These are phyloP conservation scores for Polyporus arcularius DNA, from an alignment of 768 basidiomycete species.

Conservation along the genomic window DNA sequence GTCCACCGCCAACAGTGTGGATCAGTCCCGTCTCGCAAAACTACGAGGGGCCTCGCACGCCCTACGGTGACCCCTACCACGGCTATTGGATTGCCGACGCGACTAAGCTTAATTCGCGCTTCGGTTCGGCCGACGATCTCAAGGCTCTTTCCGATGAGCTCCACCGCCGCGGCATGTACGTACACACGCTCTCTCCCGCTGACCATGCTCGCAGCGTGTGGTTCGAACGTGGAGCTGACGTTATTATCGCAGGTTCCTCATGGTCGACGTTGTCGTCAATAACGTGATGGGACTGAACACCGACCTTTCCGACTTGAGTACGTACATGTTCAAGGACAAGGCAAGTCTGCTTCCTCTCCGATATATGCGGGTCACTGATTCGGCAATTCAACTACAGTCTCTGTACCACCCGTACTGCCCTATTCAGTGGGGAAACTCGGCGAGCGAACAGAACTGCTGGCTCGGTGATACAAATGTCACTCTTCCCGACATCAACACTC, in stretches of 20 bases:
- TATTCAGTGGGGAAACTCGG: constrained; percentile 68
- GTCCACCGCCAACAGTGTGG: constrained; percentile 55
- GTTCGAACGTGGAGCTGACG: not conserved
- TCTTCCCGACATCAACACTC: constrained; percentile 79
- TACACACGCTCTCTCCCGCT: not conserved
- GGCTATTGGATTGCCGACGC: constrained; percentile 84
- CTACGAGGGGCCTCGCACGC: constrained; percentile 66
- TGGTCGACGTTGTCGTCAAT: constrained; percentile 86
- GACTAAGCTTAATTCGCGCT: constrained; percentile 63
- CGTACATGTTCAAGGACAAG: constrained; percentile 66
- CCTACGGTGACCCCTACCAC: constrained; percentile 84
- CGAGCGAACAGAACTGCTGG: constrained; percentile 79
- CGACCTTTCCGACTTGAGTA: constrained; percentile 58
- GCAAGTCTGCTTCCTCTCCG: constrained; percentile 35
- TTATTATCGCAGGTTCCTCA: constrained; percentile 56
- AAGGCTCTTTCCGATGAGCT: constrained; percentile 64
- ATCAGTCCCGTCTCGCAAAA: constrained; percentile 83
- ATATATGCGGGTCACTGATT: not conserved
- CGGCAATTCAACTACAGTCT: constrained; percentile 36
- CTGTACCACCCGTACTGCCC: constrained; percentile 81
- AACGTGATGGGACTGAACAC: constrained; percentile 76
- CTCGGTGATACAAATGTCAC: constrained; percentile 75
- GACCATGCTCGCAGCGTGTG: not conserved
- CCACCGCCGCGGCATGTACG: constrained; percentile 72
- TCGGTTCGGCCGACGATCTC: constrained; percentile 74